Evolutionary conservation across 164 flowering plant species (phyloP).

Genomic region (Stephania cephalantha): DNA sequence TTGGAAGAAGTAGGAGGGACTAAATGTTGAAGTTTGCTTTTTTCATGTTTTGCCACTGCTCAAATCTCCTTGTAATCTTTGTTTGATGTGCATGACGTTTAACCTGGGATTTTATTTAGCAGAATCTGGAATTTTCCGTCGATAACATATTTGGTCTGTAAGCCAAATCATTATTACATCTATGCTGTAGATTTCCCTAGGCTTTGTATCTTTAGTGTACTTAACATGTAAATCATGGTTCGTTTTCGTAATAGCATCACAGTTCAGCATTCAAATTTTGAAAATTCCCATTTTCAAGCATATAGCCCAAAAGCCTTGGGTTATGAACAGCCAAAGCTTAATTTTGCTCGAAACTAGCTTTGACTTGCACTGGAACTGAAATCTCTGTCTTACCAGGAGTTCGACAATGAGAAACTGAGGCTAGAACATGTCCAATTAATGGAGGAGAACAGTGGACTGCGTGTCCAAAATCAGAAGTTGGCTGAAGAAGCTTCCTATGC

Average conservation of each 20-base stretch:
- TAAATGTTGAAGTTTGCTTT: not conserved
- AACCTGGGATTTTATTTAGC: not conserved
- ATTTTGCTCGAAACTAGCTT: not conserved
- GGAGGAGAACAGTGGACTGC: conserved; percentile 83
- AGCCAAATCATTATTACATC: not conserved
- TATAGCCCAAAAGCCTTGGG: not conserved
- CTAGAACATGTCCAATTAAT: conserved; percentile 60
- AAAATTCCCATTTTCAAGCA: not conserved
- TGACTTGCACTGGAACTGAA: not conserved
- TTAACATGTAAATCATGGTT: not conserved
- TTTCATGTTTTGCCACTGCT: not conserved
- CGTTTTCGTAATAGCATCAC: not conserved
- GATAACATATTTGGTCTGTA: not conserved
- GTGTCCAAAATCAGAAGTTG: conserved; percentile 81
- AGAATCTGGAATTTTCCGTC: not conserved
- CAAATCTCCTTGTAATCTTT: not conserved
- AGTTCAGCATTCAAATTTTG: not conserved
- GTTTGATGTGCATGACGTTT: not conserved
- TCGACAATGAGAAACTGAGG: conserved; percentile 76
- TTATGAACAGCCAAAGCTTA: not conserved
- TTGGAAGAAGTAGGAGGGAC: not conserved
- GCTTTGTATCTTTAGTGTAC: not conserved
- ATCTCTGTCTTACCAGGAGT: conserved; percentile 40
- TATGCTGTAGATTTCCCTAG: too few relatives aligned
- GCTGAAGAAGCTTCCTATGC: conserved; percentile 99